phyloP scores from a whole-genome alignment of 73 alveolate species.

The Uronychia setigera region DNA sequence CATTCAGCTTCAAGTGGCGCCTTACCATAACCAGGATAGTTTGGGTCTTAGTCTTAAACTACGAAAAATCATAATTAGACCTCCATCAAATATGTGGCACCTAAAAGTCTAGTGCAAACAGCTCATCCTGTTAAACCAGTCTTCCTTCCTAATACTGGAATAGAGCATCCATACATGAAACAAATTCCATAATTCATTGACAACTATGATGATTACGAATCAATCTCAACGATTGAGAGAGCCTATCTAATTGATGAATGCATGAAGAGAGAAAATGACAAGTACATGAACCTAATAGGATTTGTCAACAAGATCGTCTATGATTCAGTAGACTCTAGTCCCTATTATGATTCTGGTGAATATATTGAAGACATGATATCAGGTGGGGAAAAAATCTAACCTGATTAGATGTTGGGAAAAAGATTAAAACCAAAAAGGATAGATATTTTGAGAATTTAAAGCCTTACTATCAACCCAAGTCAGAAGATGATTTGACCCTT shows the following conservation, averaged over 20 bases:
- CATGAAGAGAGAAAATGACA: neutral
- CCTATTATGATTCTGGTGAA: slow-evolving; percentile 1
- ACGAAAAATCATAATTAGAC: neutral
- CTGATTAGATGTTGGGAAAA: too few relatives aligned
- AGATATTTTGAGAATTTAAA: slow-evolving; percentile 14
- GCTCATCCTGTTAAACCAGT: neutral
- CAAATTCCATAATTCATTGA: neutral
- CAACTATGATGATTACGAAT: neutral
- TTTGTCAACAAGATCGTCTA: slow-evolving; percentile 23
- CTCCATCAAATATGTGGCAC: neutral
- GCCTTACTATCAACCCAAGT: slow-evolving; percentile 66
- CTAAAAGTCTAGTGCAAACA: neutral
- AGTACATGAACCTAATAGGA: neutral
- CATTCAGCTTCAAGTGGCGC: too few relatives aligned
- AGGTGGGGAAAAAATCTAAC: too few relatives aligned
- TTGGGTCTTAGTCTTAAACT: neutral
- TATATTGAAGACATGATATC: neutral
- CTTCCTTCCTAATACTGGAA: slow-evolving; percentile 27
- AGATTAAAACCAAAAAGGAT: neutral
- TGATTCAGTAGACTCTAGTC: slow-evolving; percentile 53
- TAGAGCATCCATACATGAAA: slow-evolving; percentile 22
- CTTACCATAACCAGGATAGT: neutral
- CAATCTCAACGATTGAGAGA: neutral
- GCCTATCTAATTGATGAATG: neutral
- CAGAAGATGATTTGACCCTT: slow-evolving; percentile 84